Base-by-base conservation (phyloP, 2,329 filamentous ascomycete genomes). In the Tolypocladium inflatum region DNA sequence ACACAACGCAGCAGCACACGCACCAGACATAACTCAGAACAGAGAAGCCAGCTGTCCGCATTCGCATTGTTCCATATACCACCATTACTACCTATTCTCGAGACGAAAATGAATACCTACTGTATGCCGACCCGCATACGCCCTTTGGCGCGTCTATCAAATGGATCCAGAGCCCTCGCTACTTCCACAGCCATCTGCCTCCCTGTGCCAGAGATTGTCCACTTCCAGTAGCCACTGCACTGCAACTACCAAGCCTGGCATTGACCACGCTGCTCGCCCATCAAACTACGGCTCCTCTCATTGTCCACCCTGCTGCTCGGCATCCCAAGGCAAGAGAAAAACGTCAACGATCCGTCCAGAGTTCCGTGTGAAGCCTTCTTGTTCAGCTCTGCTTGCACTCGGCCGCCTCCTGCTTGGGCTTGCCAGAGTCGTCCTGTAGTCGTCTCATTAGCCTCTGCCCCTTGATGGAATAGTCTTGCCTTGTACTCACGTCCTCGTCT, bases 331-430 rank as follows among this genome's bases (percentile, higher is more conserved):
- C 48, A 51, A 13, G 17, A 26, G 26, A n/a, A 35, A n/a, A 26
- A 23, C 5, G 26, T n/a, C 48, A 35, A 19, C 26, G 26, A 51
- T 35, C 26, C 26, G 26, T 9, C 26, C 26, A 51, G 48, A 51
- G 48, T 8, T 35, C 30, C 10, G 5, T 19, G 15, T 21, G 19
- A 37, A 37, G 30, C 30, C 2, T 33, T 7, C 17, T n/a, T 52
- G 38, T 48, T 57, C 84, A 96, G 79, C 90, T 95, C 79, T 95
- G 91, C 83, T 96, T 96, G 86, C 91, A 96, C 80, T 96, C 91
- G 65, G 91, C 90, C 65, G 91, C 87, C 77, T 96, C 91, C 78
- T 94, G 91, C 82, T 95, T 95, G 59, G 91, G 91, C 82, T 93
- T 95, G 66, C 88, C 87, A 63, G 85, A 85, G 71, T 92, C 90